phyloP scores from a whole-genome alignment of 2,329 filamentous ascomycete genomes.

The Hypoxylon sp. region DNA sequence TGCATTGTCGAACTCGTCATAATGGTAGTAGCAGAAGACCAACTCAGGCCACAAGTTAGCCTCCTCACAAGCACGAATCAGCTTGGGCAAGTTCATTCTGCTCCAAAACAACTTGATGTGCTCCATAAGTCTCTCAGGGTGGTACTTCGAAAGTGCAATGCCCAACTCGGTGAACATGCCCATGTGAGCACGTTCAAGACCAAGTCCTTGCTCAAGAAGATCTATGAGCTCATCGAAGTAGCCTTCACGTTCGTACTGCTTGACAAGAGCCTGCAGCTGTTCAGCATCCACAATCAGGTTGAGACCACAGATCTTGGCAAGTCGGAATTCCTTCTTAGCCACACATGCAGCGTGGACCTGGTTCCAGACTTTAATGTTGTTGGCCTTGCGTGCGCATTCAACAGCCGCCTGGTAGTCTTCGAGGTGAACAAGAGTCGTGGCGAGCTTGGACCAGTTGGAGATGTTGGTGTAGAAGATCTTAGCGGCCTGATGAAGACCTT shows the following conservation, averaged over 20 bases:
- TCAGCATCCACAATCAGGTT: constrained; percentile 98
- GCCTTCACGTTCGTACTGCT: constrained; percentile 95
- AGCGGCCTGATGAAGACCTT: constrained; percentile 93
- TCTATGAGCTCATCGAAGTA: constrained; percentile 99
- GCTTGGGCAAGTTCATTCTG: constrained; percentile 96
- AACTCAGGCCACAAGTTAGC: constrained; percentile 97
- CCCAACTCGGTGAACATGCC: constrained; percentile 96
- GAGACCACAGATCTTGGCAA: constrained; percentile 98
- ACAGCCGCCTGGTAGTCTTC: constrained; percentile 97
- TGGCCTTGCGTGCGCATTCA: constrained; percentile 97
- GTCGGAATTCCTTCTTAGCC: constrained; percentile 97
- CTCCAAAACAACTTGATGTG: constrained; percentile 99
- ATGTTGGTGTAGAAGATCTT: constrained; percentile 99
- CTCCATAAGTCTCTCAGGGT: constrained; percentile 96
- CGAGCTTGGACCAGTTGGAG: constrained; percentile 99
- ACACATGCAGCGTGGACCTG: constrained; percentile 98
- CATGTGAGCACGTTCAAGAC: constrained; percentile 93
- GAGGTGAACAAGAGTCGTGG: constrained; percentile 96
- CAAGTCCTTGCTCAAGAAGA: constrained; percentile 93
- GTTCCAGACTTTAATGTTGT: constrained; percentile 99
- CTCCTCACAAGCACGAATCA: constrained; percentile 93
- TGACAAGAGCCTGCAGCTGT: constrained; percentile 90
- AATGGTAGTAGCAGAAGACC: constrained; percentile 98
- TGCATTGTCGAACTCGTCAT: constrained; percentile 98
- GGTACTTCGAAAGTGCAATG: constrained; percentile 93